Evolutionary conservation across 2,329 filamentous ascomycete genomes (phyloP).

Genomic region (Pseudophaeomoniella oleicola): DNA sequence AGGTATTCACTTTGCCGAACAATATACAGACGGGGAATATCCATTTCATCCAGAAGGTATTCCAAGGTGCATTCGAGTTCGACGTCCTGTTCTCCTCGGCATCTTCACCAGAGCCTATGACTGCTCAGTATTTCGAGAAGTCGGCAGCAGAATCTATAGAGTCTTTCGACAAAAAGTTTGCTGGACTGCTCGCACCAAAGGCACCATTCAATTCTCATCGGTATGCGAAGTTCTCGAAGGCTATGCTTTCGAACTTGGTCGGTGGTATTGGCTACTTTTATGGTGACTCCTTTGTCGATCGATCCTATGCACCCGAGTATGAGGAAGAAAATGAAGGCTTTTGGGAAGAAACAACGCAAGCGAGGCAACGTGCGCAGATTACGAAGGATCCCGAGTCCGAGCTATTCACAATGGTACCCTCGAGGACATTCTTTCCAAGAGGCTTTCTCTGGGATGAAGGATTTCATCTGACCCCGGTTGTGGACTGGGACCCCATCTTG

Average conservation of each 20-base stretch:
- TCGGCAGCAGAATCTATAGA: conserved; percentile 53
- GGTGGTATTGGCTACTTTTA: conserved; percentile 94
- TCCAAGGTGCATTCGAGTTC: conserved; percentile 79
- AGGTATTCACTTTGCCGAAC: conserved; percentile 68
- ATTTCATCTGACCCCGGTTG: conserved; percentile 80
- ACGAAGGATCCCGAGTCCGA: conserved; percentile 69
- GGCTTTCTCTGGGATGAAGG: conserved; percentile 98
- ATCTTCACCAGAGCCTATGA: conserved; percentile 42
- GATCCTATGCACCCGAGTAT: conserved; percentile 82
- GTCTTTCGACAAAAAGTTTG: conserved; percentile 62
- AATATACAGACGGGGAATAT: conserved; percentile 58
- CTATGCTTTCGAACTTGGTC: conserved; percentile 84
- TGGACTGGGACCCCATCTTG: conserved; percentile 88
- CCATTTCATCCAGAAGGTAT: conserved; percentile 82
- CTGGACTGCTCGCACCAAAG: conserved; percentile 55
- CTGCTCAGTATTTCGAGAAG: conserved; percentile 51
- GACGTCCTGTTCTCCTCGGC: conserved; percentile 79
- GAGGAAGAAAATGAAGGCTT: conserved; percentile 92
- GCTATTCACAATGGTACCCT: conserved; percentile 82
- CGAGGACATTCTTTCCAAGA: conserved; percentile 86
- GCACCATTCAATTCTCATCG: conserved; percentile 60
- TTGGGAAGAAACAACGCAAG: conserved; percentile 81
- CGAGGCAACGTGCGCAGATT: conserved; percentile 53
- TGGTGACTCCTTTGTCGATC: conserved; percentile 74
- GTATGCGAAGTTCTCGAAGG: conserved; percentile 68